Evolutionary conservation across 225 moss, liverwort and hornwort genomes (phyloP), one percentile per base, ranked within the genome.

Genomic region (Physcomitrellopsis africana): DNA sequence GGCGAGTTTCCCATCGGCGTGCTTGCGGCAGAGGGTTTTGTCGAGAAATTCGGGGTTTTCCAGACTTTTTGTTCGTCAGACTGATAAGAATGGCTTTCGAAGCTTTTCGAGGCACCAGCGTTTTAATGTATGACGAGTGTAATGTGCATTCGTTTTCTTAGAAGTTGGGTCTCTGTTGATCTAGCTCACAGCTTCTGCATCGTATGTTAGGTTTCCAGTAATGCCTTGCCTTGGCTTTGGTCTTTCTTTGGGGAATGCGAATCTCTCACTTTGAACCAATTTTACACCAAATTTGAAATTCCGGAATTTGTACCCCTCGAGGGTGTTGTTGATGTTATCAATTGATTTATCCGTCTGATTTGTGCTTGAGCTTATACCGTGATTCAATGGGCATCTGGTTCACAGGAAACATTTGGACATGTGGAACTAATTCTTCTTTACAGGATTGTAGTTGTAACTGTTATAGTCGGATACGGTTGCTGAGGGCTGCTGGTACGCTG

Each of bases 81-180:
- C 32, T 37, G 32, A 37, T 37, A 37, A 37, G 32, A 4, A 2
- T 32, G 79, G 16, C 1, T 55, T 62, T 7, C 69, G 5, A 41
- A 66, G 53, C 24, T 70, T 70, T 10, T 52, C 79, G 7, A 46
- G 29, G 51, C 68, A 45, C 51, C 75, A 68, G 51, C 57, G 45
- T 57, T 63, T 49, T 63, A 20, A 68, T 72, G 83, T 83, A 70
- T 62, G 83, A 59, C 16, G 44, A 43, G 18, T 7, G 32, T 52
- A 49, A 57, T 1, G 14, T 67, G 7, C 15, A 54, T 22, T 37
- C 32, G 4, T 37, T 37, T 61, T 63, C 9, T 54, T 59, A 58
- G 24, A 79, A 75, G 32, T 70, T 52, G 65, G 22, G 42, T 3
- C 14, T 3, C 12, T 26, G 47, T 20, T 48, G 32, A 48, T 19